Conservation (phyloP, 805 yeast genomes). For the Candida suzukii region DNA sequence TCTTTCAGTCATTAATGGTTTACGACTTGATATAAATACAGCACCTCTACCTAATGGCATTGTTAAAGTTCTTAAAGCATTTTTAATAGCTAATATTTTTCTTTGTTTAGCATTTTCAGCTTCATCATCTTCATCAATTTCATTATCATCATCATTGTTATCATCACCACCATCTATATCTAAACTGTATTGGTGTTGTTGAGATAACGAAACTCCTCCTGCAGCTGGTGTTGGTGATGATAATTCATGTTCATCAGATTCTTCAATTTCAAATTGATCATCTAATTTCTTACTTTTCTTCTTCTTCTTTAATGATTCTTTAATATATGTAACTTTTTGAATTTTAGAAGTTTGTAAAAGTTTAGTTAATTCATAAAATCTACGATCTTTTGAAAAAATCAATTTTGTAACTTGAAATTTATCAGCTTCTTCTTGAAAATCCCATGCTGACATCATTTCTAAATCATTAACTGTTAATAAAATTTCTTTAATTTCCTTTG, state of each 20-base stretch:
- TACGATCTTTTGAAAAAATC: constrained; percentile 69
- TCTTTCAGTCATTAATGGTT: constrained; percentile 79
- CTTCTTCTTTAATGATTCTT: constrained; percentile 7
- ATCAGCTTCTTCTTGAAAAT: constrained; percentile 64
- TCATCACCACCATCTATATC: neutral
- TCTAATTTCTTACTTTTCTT: constrained; percentile 25
- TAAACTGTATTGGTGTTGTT: neutral
- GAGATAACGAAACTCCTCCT: neutral
- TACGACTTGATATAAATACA: constrained; percentile 55
- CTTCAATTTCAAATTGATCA: too few species aligned
- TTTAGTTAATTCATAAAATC: constrained; percentile 71
- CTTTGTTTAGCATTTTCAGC: constrained; percentile 49
- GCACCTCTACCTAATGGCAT: constrained; percentile 78
- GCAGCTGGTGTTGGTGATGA: neutral
- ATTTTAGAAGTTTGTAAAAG: constrained; percentile 63
- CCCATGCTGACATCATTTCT: constrained; percentile 55
- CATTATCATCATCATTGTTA: neutral
- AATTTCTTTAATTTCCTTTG: constrained; percentile 36
- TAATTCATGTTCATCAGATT: too few species aligned
- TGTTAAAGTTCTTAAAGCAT: constrained; percentile 66
- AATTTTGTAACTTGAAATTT: constrained; percentile 59
- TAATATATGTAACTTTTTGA: constrained; percentile 38
- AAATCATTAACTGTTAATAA: constrained; percentile 31
- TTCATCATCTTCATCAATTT: constrained; percentile 28
- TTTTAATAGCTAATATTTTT: constrained; percentile 48